Base-by-base conservation (phyloP, 176 grass and related monocot species). In the Eleusine indica region DNA sequence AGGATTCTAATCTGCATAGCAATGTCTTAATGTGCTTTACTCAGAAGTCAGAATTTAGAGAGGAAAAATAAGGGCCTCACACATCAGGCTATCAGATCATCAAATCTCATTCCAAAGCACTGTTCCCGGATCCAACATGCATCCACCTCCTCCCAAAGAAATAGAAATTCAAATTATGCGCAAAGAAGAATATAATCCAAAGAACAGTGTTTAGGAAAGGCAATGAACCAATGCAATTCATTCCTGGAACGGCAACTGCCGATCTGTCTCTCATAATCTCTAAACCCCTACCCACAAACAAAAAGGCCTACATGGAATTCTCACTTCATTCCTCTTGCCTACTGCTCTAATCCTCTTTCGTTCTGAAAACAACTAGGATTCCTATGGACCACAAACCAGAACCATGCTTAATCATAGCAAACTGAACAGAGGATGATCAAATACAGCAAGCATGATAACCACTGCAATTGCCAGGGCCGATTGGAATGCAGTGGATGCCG, bases 361-460 rank as follows among this genome's bases (percentile, higher is more conserved):
- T 76, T 51, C 79, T 39, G 12, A 76, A 87, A 91, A 83, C 5
- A 70, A 46, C 64, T 63, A 39, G 41, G 68, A 83, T 68, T 85
- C 70, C 61, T 83, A 71, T 18, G 53, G 28, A 82, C 87, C 73
- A 79, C 69, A 21, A 83, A 65, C 54, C 52, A 18, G 35, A 76
- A 63, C 29, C 73, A 32, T 65, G 19, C 38, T 6, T 0, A 18
- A 52, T 87, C 84, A 87, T 78, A 79, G 74, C 48, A 74, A 83
- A 11, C 80, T 53, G 0, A 49, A 1, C 3, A 61, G 40, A 35
- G 41, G 74, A 60, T 85, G 18, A n/a, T 74, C 80, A 35, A 80
- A 56, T 11, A 41, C 75, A 74, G 22, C 73, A 79, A 97, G 83
- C 72, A 70, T 63, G 35, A 74, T 39, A 39, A 16, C 61, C 68